These are phyloP conservation scores for Dictyophora rubrovolvata DNA, from an alignment of 768 basidiomycete species.

Conservation along the genomic window DNA sequence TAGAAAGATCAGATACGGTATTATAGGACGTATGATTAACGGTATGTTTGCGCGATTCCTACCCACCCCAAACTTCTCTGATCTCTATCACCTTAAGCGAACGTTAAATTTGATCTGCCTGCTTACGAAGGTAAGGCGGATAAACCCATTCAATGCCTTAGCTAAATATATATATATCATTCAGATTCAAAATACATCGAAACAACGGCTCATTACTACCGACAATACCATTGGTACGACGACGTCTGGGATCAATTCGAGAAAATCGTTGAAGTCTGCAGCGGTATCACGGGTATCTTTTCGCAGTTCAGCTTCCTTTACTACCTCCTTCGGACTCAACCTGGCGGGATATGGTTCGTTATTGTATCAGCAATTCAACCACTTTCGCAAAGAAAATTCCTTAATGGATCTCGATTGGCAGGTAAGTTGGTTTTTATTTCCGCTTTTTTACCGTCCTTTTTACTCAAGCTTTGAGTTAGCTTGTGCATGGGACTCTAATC, in stretches of 20 bases:
- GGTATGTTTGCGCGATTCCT: not conserved
- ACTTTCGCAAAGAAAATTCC: constrained; percentile 11
- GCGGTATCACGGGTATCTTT: not conserved
- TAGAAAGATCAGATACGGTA: not conserved
- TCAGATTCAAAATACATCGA: constrained; percentile 1
- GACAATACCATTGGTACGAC: not conserved
- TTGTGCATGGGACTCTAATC: constrained; percentile 7
- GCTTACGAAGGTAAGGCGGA: constrained; percentile 4
- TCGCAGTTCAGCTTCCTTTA: constrained; percentile 5
- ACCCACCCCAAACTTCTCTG: not conserved
- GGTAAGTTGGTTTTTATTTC: not conserved
- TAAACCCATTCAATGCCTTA: not conserved
- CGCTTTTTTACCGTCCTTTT: not conserved
- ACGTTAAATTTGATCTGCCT: not conserved
- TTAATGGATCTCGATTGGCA: not conserved
- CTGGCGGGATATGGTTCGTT: constrained; percentile 26
- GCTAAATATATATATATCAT: not conserved
- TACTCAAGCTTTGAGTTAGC: not conserved
- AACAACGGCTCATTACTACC: not conserved
- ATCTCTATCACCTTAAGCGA: not conserved
- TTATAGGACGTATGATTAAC: not conserved
- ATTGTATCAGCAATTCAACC: constrained; percentile 27
- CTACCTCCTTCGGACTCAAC: not conserved
- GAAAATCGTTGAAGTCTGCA: not conserved
- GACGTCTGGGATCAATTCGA: constrained; percentile 3